phyloP scores from a whole-genome alignment of 495 filamentous ascomycete species.

The Aspergillus kassunensis region DNA sequence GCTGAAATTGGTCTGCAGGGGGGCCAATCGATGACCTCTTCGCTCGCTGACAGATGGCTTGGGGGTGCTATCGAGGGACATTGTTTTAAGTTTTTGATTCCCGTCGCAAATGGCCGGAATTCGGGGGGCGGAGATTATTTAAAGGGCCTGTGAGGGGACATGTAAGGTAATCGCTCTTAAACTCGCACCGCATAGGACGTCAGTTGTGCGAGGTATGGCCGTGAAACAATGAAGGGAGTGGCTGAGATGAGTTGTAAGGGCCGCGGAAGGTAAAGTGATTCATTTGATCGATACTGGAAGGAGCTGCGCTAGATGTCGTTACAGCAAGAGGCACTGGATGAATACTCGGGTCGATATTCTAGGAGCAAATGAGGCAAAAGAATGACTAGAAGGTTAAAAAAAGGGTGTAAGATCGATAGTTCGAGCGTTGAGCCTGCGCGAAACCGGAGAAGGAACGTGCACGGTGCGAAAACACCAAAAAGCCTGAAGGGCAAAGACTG shows the following conservation, averaged over 20 bases:
- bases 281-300: conserved; percentile 1
- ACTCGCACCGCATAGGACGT: neutral
- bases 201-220: conserved; percentile 2
- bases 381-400: neutral
- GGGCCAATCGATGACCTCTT: conserved; percentile 35
- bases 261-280: neutral
- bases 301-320: conserved; percentile 1
- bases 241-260: neutral
- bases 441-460: conserved; percentile 8
- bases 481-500: neutral
- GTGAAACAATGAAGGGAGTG: conserved; percentile 9
- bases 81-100: conserved; percentile 4
- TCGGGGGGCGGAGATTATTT: neutral
- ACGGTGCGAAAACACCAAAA: neutral
- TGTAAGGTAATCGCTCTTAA: neutral
- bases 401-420: too few relatives aligned
- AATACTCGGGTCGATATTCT: too few relatives aligned
- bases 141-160: neutral
- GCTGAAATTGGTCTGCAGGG: conserved; percentile 41
- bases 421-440: neutral
- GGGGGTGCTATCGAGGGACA: conserved; percentile 19
- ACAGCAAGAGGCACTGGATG: neutral
- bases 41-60: conserved; percentile 36
- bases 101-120: neutral
- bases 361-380: neutral